These are phyloP conservation scores for Brassica cretica DNA, from an alignment of 345 rosid species.

Conservation along the genomic window DNA sequence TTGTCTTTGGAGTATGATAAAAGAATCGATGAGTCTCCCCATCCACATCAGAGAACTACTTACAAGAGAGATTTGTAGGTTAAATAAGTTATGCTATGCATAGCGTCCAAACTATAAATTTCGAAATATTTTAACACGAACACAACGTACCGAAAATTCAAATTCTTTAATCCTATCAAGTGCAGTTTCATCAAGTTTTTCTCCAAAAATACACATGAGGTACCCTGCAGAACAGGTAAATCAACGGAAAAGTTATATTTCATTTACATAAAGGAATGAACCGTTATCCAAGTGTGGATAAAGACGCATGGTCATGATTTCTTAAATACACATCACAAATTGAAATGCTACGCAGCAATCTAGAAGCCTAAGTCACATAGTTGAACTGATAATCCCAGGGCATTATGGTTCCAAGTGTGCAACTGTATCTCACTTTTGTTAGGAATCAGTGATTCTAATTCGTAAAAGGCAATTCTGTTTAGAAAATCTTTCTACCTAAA, in stretches of 20 bases:
- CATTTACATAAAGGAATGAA: slow-evolving; percentile 12
- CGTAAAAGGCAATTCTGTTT: neutral
- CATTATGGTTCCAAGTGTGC: slow-evolving; percentile 1
- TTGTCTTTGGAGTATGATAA: slow-evolving; percentile 84
- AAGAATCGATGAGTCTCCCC: slow-evolving; percentile 73
- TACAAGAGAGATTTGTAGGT: slow-evolving; percentile 7
- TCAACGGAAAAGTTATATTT: slow-evolving; percentile 1
- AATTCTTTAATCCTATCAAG: slow-evolving; percentile 56
- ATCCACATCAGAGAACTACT: slow-evolving; percentile 38
- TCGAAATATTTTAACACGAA: neutral
- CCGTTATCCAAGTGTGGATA: slow-evolving; percentile 7
- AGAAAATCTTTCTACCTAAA: slow-evolving; percentile 1
- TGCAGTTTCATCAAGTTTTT: slow-evolving; percentile 62
- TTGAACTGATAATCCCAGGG: slow-evolving; percentile 11
- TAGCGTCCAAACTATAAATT: neutral
- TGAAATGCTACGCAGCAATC: slow-evolving; percentile 23
- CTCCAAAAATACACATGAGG: slow-evolving; percentile 81
- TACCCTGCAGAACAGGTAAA: slow-evolving; percentile 55
- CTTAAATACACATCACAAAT: slow-evolving; percentile 8
- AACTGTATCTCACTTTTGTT: slow-evolving; percentile 10
- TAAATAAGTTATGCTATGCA: slow-evolving; percentile 8
- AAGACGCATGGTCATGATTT: neutral
- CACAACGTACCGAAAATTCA: slow-evolving; percentile 68
- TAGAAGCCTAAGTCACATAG: slow-evolving; percentile 30
- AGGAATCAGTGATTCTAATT: neutral